Evolutionary conservation across 352 stramenopile genomes (phyloP), one percentile per base, ranked within the genome.

Genomic region (Pythium rishiriense): DNA sequence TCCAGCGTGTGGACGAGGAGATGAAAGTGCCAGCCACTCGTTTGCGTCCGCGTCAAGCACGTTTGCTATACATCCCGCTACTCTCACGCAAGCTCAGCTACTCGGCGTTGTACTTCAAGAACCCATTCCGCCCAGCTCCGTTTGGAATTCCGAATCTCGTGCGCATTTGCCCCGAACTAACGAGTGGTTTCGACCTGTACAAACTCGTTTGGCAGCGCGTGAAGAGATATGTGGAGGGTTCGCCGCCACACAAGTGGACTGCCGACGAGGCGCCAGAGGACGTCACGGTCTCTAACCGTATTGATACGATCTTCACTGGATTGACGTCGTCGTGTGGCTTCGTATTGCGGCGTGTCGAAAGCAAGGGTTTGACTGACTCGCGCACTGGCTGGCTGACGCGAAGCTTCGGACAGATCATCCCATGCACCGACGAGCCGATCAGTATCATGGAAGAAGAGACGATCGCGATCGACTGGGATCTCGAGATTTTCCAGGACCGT

Each of bases 51-150:
- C 77, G 87, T 0, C 84, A 91, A 68, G 74, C 87, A 19, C 76
- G 84, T 24, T 56, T 96, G 46, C 69, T 94, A 25, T 93, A 94
- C 59, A 86, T 93, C 19, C 85, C 82, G 28, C 64, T 96, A 49
- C 68, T 96, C 49, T 93, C 81, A 35, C 84, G 87, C 41, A 96
- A 96, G 60, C 73, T 96, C 51, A 92, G 83, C 43, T 96, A 96
- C 69, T 94, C 85, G 31, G 83, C 85, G 7, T 73, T 94, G 52
- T 96, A 96, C 58, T 96, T 92, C 55, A 96, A 96, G 65, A 96
- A 96, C 56, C 87, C 87, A 15, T 96, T 96, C 72, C 81, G 85
- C 0, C 87, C 87, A 2, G 79, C 88, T 26, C 85, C 87, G n/a
- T 96, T 96, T 46, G 84, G 87, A 0, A 83, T 82, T n/a, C 86